These are phyloP conservation scores for Tuber melanosporum DNA, from an alignment of 495 filamentous ascomycete species.

Conservation along the genomic window DNA sequence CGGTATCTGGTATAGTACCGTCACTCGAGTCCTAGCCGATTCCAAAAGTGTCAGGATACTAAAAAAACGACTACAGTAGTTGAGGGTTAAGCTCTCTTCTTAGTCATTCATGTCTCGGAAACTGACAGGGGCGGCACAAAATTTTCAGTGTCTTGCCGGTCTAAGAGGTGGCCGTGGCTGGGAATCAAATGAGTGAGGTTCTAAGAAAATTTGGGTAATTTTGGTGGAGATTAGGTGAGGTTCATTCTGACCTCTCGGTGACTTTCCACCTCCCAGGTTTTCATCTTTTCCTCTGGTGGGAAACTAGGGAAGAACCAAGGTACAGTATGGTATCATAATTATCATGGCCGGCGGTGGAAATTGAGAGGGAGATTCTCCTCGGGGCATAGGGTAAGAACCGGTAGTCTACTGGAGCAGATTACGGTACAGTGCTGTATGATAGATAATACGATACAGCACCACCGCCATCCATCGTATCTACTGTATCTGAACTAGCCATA, in stretches of 20 bases:
- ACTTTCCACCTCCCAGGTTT: background rate
- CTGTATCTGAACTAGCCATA: background rate
- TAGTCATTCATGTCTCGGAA: too few species aligned
- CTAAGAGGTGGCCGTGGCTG: background rate
- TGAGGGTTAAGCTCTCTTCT: too few species aligned
- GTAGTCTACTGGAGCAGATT: background rate
- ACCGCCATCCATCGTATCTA: background rate
- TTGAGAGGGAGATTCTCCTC: background rate
- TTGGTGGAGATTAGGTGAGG: slow-evolving; percentile 1
- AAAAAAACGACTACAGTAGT: too few species aligned
- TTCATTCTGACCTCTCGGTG: background rate
- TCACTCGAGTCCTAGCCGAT: too few species aligned
- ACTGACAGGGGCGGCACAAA: too few species aligned
- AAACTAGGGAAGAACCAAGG: background rate
- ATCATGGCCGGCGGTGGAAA: background rate
- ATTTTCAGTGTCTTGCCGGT: too few species aligned
- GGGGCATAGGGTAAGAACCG: background rate
- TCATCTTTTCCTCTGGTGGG: background rate
- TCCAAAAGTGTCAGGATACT: too few species aligned
- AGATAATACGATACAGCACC: background rate
- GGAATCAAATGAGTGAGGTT: background rate
- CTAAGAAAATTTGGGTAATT: background rate
- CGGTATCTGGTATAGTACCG: too few species aligned
- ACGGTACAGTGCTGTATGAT: background rate
- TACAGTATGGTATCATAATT: too few species aligned